phyloP scores from a whole-genome alignment of 1,284 basidiomycete species.

The Fomes fomentarius region DNA sequence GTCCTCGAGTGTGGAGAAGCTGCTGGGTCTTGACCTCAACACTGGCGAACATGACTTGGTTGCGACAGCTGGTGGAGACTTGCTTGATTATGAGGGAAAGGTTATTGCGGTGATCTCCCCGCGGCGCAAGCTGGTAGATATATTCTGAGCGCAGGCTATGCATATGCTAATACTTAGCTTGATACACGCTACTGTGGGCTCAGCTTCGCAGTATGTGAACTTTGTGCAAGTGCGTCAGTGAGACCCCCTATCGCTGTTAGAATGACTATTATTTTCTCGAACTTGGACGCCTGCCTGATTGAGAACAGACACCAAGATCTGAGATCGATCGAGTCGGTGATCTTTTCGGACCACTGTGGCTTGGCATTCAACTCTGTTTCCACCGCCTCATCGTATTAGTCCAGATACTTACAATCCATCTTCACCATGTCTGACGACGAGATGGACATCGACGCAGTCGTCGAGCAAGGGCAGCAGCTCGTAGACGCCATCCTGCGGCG shows the following conservation, averaged over 20 bases:
- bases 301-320: slow-evolving; percentile 2
- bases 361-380: background rate
- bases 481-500: slow-evolving; percentile 60
- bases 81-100: slow-evolving; percentile 61
- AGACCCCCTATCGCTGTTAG: too few relatives aligned
- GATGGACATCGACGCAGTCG: slow-evolving; percentile 48
- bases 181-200: background rate
- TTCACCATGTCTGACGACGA: slow-evolving; percentile 24
- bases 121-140: slow-evolving; percentile 45
- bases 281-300: slow-evolving; percentile 8
- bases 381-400: background rate
- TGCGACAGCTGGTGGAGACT: slow-evolving; percentile 61
- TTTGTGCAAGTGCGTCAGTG: too few relatives aligned
- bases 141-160: slow-evolving; percentile 7
- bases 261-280: too few relatives aligned
- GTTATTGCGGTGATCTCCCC: slow-evolving; percentile 62
- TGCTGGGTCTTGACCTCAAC: slow-evolving; percentile 45
- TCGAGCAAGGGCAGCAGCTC: slow-evolving; percentile 57
- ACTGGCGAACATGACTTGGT: slow-evolving; percentile 55
- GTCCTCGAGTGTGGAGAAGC: slow-evolving; percentile 51
- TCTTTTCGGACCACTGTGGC: too few relatives aligned
- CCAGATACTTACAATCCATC: too few relatives aligned
- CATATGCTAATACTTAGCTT: too few relatives aligned
- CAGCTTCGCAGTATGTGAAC: too few relatives aligned
- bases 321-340: slow-evolving; percentile 8